Evolutionary conservation across 106 monocot genomes (phyloP), one percentile per base, ranked within the genome.

Genomic region (Dioscorea alata): DNA sequence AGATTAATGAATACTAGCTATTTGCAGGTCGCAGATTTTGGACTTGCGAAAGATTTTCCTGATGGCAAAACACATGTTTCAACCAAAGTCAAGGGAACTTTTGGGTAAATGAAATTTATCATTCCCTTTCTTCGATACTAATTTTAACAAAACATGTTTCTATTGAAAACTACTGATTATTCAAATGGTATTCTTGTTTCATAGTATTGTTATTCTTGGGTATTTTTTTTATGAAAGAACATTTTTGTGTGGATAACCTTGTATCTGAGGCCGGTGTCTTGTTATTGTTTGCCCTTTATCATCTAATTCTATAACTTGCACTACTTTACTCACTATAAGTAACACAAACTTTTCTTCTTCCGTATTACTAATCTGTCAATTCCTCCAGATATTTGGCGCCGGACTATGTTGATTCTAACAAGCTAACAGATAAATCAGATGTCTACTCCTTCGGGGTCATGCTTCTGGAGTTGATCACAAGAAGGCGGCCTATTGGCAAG

Each of bases 11-110:
- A 49, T 20, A 16, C 50, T 48, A 0, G 64, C 15, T 20, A 12
- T 58, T 68, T 82, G 52, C 78, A 96, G 96, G 91, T 96, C 79
- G 83, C 96, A 34, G 96, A 96, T 84, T 96, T 96, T 84, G 96
- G 96, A 16, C 80, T 96, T 24, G 96, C 96, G 34, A 96, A 89
- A 52, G 64, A 82, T 49, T 65, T 80, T 34, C 53, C 71, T 68
- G 86, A 79, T 42, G 71, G 75, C 24, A 70, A 84, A 21, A 86
- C 96, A 2, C 92, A 91, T 60, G 76, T 96, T 65, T 96, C 96
- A 25, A 96, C 96, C 12, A 77, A 89, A 52, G 88, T 96, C 21
- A 84, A 92, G 83, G 82, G 83, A 71, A 80, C 82, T 66, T 80
- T 88, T 74, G 82, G 92, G 85, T 92, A 73, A 73, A 14, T 34